These are phyloP conservation scores for Arthrobotrys entomopaga DNA, from an alignment of 2,329 filamentous ascomycete species.

Conservation along the genomic window DNA sequence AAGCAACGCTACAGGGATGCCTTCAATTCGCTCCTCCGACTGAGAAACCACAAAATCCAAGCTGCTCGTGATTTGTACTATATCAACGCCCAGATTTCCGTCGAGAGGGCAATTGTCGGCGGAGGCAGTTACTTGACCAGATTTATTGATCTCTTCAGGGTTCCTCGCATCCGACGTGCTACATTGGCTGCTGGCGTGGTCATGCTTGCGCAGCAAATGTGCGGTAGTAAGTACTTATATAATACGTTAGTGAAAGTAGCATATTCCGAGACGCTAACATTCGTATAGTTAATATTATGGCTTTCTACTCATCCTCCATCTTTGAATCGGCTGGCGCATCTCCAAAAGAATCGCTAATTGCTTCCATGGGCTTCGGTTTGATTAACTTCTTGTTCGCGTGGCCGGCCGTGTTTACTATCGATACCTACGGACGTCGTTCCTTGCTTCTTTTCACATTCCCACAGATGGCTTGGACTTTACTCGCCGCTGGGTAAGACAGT, in stretches of 20 bases:
- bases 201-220: slow-evolving; percentile 77
- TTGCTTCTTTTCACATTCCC: slow-evolving; percentile 74
- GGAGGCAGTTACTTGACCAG: slow-evolving; percentile 71
- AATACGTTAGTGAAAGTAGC: slow-evolving; percentile 68
- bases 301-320: slow-evolving; percentile 77
- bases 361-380: slow-evolving; percentile 73
- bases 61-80: slow-evolving; percentile 73
- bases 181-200: slow-evolving; percentile 80
- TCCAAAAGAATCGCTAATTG: slow-evolving; percentile 69
- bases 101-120: slow-evolving; percentile 63
- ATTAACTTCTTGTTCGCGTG: slow-evolving; percentile 75
- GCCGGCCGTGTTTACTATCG: slow-evolving; percentile 73
- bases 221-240: slow-evolving; percentile 62
- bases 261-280: slow-evolving; percentile 59
- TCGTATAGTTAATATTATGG: slow-evolving; percentile 73
- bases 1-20: slow-evolving; percentile 72
- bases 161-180: slow-evolving; percentile 76
- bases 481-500: slow-evolving; percentile 67
- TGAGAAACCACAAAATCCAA: slow-evolving; percentile 71
- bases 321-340: slow-evolving; percentile 70
- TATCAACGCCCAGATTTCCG: slow-evolving; percentile 67
- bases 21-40: slow-evolving; percentile 68
- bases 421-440: slow-evolving; percentile 73
- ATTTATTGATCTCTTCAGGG: slow-evolving; percentile 74
- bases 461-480: slow-evolving; percentile 74